Evolutionary conservation across 225 moss, liverwort and hornwort species (phyloP), one percentile per base, ranked within the genome.

Genomic region (Straminergon stramineum): DNA sequence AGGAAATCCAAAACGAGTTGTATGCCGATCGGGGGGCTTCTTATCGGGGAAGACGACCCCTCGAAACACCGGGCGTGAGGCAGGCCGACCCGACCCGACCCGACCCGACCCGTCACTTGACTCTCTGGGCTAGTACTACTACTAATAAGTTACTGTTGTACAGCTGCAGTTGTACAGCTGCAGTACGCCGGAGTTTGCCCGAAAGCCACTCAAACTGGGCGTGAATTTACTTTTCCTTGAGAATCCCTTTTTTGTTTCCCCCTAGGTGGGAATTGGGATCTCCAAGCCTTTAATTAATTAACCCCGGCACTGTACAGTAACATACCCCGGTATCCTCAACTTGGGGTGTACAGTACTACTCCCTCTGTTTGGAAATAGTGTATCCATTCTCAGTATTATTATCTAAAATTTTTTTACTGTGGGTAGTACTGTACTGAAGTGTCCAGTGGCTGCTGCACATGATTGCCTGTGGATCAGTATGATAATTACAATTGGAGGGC

Each of bases 1-100:
- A 86, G 10, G 93, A 92, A 88, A 91, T 90, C 92, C 92, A 87
- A 94, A 94, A 92, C 94, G 94, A 93, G 89, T 84, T 91, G 37
- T 67, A 35, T 10, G 90, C n/a, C 63, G 88, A 87, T 41, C 90
- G 84, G 88, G 82, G 27, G 84, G 76, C 89, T 10, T 92, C 91
- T 91, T 94, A 94, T 94, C 63, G n/a, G 89, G 89, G 67, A 67
- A 75, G 89, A 89, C n/a, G 74, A 87, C 90, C 92, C 90, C 64
- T 19, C 5, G 56, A 32, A 75, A 43, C 48, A 57, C 34, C 83
- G 84, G 87, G 66, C 55, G 26, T 2, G 7, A 24, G 53, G 19
- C 10, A 45, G 39, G 24, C 87, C 68, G 13, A 67, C 39, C 75
- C 34, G 20, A 48, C 48, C 45, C 45, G 8, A 45, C 45, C 86